Conservation (phyloP, 1,284 basidiomycete species). For the Phenoliferia sp. region DNA sequence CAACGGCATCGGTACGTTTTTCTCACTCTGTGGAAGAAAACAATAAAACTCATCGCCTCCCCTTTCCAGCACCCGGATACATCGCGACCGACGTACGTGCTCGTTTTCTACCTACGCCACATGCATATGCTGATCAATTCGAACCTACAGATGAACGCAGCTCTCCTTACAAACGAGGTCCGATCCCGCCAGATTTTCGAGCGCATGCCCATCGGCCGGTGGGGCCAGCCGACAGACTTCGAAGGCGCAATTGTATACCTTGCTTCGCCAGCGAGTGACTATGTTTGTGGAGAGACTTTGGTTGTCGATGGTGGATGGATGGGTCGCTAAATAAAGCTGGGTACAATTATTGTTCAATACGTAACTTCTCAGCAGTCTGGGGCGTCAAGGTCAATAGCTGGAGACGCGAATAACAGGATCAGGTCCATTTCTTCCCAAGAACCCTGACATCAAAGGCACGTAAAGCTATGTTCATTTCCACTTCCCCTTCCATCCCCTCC, state of each 20-base stretch:
- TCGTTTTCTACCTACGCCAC: no score
- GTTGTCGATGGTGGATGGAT: constrained; percentile 42
- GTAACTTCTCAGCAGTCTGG: no score
- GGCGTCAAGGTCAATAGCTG: no score
- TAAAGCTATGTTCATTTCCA: no score
- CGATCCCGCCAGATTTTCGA: constrained; percentile 84
- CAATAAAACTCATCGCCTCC: not conserved
- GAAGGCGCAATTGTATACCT: constrained; percentile 87
- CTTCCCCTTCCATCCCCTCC: no score
- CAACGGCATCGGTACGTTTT: constrained; percentile 59
- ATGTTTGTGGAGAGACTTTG: constrained; percentile 74
- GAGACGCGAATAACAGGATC: no score
- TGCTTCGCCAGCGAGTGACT: constrained; percentile 76
- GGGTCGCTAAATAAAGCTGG: constrained; percentile 14
- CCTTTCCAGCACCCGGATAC: constrained; percentile 63
- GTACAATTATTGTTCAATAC: not conserved
- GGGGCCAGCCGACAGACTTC: constrained; percentile 85
- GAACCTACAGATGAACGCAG: constrained; percentile 53
- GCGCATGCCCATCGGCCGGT: constrained; percentile 83
- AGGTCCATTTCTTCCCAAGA: no score
- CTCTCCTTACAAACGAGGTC: constrained; percentile 64
- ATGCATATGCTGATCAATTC: not conserved
- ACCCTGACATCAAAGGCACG: no score
- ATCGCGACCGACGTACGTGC: constrained; percentile 76
- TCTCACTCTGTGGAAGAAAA: not conserved